Evolutionary conservation across 2,329 filamentous ascomycete species (phyloP).

Genomic region (Coniochaeta sp.): DNA sequence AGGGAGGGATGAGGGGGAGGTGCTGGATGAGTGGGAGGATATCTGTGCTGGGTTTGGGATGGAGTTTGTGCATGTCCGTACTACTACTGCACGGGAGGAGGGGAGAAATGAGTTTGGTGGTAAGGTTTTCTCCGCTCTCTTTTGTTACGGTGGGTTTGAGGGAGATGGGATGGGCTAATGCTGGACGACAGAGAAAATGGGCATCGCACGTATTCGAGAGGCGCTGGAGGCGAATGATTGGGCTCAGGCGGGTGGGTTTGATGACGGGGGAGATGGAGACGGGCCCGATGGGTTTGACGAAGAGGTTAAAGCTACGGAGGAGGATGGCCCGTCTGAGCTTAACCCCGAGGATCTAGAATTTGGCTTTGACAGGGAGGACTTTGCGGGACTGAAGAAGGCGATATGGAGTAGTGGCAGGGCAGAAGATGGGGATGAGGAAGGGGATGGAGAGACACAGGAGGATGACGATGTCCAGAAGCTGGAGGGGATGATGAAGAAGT

Average conservation of each 20-base stretch:
- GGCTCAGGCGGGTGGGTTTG: constrained; percentile 24
- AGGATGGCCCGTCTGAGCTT: constrained; percentile 15
- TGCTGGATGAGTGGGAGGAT: constrained; percentile 55
- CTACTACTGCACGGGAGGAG: background rate
- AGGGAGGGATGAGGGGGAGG: constrained; percentile 21
- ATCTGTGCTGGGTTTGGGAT: constrained; percentile 48
- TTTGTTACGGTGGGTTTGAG: background rate
- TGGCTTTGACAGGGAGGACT: constrained; percentile 44
- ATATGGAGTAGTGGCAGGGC: constrained; percentile 36
- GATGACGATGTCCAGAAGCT: constrained; percentile 51
- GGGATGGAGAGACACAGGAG: constrained; percentile 29
- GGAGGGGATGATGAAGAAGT: constrained; percentile 56
- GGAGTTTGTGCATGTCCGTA: constrained; percentile 51
- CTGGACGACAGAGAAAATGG: constrained; percentile 43
- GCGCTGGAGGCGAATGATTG: constrained; percentile 62
- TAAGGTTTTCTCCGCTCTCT: constrained; percentile 22
- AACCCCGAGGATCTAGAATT: constrained; percentile 44
- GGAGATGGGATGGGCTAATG: constrained; percentile 12
- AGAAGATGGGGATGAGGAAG: constrained; percentile 15
- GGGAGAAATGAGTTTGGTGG: constrained; percentile 53
- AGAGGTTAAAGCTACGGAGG: too few species aligned
- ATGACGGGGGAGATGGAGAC: constrained; percentile 5
- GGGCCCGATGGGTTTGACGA: too few species aligned
- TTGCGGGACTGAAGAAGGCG: constrained; percentile 42
- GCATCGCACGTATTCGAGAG: constrained; percentile 51